phyloP scores from a whole-genome alignment of 164 flowering plant genomes.

The Annona squamosa region DNA sequence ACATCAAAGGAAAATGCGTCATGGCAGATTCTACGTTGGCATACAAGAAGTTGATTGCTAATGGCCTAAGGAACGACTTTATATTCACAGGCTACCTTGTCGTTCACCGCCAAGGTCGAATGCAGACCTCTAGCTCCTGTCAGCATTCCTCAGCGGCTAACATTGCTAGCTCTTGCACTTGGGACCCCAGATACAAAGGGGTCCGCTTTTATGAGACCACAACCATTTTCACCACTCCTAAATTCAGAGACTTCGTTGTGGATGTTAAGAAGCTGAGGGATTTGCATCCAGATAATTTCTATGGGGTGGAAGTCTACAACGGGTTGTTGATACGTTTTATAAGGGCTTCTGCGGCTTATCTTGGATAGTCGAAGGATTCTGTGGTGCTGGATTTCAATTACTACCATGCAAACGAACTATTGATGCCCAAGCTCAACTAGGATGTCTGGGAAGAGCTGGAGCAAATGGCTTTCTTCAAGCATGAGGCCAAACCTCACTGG shows the following conservation, averaged over 20 bases:
- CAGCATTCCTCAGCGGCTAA: too few species aligned
- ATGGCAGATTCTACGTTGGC: conserved; percentile 41
- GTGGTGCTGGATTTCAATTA: conserved; percentile 75
- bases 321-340: conserved; percentile 71
- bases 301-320: conserved; percentile 72
- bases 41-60: conserved; percentile 52
- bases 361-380: conserved; percentile 74
- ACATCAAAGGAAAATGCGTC: conserved; percentile 52
- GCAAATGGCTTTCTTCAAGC: conserved; percentile 81
- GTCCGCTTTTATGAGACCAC: conserved; percentile 74
- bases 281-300: conserved; percentile 51
- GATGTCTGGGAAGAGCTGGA: conserved; percentile 81
- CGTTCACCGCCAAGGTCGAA: conserved; percentile 61
- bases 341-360: conserved; percentile 53
- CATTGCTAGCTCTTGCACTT: conserved; percentile 50
- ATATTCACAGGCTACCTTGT: conserved; percentile 84
- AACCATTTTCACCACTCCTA: conserved; percentile 49
- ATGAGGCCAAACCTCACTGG: conserved; percentile 82
- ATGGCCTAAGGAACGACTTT: conserved; percentile 64
- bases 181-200: conserved; percentile 85
- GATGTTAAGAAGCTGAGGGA: conserved; percentile 65
- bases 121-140: conserved; percentile 88
- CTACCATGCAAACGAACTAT: conserved; percentile 50
- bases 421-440: conserved; percentile 61
- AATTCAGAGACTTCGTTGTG: conserved; percentile 45